Conservation (phyloP, 495 filamentous ascomycete genomes). For the Penicillium herquei region DNA sequence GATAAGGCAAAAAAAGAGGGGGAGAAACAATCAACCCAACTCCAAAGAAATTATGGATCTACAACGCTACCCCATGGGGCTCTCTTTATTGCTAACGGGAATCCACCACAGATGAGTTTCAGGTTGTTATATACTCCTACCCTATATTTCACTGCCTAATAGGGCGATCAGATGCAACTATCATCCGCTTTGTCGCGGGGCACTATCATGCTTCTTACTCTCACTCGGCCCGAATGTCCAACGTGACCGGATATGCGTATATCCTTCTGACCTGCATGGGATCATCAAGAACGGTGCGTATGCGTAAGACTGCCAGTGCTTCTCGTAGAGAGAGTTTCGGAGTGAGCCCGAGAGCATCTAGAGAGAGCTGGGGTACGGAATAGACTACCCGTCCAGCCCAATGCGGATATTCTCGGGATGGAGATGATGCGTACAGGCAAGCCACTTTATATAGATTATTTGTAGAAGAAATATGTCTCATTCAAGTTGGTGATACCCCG, state of each 20-base stretch:
- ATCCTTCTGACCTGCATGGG: constrained; percentile 7
- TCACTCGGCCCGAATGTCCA: constrained; percentile 6
- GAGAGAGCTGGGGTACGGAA: neutral
- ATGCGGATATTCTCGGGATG: neutral
- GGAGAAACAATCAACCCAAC: neutral
- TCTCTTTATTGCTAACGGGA: neutral
- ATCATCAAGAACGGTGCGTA: constrained; percentile 1
- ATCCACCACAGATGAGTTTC: neutral
- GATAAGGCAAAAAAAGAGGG: neutral
- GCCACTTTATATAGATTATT: too few species aligned
- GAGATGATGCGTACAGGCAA: neutral
- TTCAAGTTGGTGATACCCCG: too few species aligned
- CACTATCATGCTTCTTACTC: constrained; percentile 3
- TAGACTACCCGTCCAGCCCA: neutral
- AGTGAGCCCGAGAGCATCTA: constrained; percentile 9
- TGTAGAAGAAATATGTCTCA: too few species aligned
- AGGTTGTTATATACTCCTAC: neutral
- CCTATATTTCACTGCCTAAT: neutral
- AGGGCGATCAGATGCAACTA: neutral
- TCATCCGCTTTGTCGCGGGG: constrained; percentile 8
- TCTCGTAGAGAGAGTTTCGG: constrained; percentile 8
- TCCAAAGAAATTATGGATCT: neutral
- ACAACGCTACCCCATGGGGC: neutral
- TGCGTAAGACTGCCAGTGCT: constrained; percentile 3
- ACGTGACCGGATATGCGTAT: constrained; percentile 4